Percentiles rank a stretch among this genome's conserved stretches.
phyloP scores from a whole-genome alignment of 768 basidiomycete genomes.

The Hemileccinum impolitum region DNA sequence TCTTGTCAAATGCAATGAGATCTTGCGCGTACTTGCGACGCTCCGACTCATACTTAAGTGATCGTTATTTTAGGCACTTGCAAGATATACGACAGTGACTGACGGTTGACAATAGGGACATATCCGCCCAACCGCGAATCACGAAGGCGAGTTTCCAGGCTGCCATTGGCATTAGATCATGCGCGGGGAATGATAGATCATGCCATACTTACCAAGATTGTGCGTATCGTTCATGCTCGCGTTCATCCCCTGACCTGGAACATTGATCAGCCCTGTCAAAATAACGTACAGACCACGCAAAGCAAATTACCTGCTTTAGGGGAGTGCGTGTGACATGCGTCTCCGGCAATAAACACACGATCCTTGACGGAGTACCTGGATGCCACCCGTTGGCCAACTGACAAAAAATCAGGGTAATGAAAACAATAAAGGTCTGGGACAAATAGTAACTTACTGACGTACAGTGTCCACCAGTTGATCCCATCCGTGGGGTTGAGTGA shows the following conservation, averaged over 20 bases:
- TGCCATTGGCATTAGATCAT: conserved; percentile 7
- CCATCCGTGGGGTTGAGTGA: conserved; percentile 28
- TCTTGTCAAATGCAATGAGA: conserved; percentile 51
- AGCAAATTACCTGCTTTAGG: conserved; percentile 37
- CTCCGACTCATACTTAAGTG: conserved; percentile 48
- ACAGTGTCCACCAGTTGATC: conserved; percentile 50
- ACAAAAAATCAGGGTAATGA: not conserved
- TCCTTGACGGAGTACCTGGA: conserved; percentile 44
- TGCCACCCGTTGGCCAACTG: conserved; percentile 57
- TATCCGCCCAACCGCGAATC: conserved; percentile 45
- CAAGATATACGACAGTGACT: conserved; percentile 8
- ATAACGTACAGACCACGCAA: not conserved
- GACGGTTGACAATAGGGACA: conserved; percentile 45
- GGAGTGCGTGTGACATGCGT: conserved; percentile 48
- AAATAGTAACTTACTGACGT: conserved; percentile 37
- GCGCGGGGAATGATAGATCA: not conserved
- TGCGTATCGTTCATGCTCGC: conserved; percentile 53
- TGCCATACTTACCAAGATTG: conserved; percentile 40
- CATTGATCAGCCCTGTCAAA: conserved; percentile 14
- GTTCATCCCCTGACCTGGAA: conserved; percentile 50
- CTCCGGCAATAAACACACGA: conserved; percentile 56
- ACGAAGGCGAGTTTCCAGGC: conserved; percentile 55
- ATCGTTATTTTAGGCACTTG: not conserved
- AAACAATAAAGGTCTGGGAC: not conserved
- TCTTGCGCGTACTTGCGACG: conserved; percentile 52